Percentiles rank a stretch among this genome's conserved stretches.
These are phyloP conservation scores for Phaeosphaeriaceae sp. DNA, from an alignment of 2,329 filamentous ascomycete genomes.

Conservation along the genomic window DNA sequence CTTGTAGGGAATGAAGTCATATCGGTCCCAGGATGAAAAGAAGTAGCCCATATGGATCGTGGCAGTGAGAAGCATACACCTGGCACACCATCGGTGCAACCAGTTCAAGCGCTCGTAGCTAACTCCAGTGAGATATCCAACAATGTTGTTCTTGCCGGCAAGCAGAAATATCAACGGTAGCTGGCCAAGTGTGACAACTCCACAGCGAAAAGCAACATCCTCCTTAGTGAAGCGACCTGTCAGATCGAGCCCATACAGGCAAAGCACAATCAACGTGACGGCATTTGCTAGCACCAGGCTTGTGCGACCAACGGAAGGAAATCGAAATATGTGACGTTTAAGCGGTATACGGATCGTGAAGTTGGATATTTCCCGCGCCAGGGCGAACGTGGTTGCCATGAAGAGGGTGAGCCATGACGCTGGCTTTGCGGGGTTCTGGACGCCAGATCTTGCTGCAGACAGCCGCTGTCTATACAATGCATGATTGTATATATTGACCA, in stretches of 20 bases:
- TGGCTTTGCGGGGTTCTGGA: slow-evolving; percentile 60
- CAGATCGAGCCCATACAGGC: slow-evolving; percentile 63
- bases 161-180: slow-evolving; percentile 64
- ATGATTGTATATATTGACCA: slow-evolving; percentile 57
- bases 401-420: slow-evolving; percentile 55
- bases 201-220: slow-evolving; percentile 63
- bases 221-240: slow-evolving; percentile 60
- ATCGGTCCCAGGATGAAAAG: slow-evolving; percentile 61
- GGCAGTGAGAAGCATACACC: slow-evolving; percentile 72
- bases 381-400: slow-evolving; percentile 62
- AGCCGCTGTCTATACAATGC: slow-evolving; percentile 60
- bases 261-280: slow-evolving; percentile 60
- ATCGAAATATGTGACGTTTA: slow-evolving; percentile 46
- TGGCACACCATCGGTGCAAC: slow-evolving; percentile 75
- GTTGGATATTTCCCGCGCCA: slow-evolving; percentile 61
- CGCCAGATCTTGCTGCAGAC: slow-evolving; percentile 49
- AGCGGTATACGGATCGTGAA: slow-evolving; percentile 50
- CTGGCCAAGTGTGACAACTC: slow-evolving; percentile 61
- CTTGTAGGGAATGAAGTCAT: slow-evolving; percentile 65
- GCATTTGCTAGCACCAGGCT: slow-evolving; percentile 56
- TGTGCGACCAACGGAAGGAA: slow-evolving; percentile 47
- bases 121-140: slow-evolving; percentile 68
- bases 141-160: slow-evolving; percentile 62
- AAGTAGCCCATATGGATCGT: slow-evolving; percentile 76
- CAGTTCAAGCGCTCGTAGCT: slow-evolving; percentile 75